Evolutionary conservation across 441 rosid species (phyloP).

Genomic region (Populus hybrid): DNA sequence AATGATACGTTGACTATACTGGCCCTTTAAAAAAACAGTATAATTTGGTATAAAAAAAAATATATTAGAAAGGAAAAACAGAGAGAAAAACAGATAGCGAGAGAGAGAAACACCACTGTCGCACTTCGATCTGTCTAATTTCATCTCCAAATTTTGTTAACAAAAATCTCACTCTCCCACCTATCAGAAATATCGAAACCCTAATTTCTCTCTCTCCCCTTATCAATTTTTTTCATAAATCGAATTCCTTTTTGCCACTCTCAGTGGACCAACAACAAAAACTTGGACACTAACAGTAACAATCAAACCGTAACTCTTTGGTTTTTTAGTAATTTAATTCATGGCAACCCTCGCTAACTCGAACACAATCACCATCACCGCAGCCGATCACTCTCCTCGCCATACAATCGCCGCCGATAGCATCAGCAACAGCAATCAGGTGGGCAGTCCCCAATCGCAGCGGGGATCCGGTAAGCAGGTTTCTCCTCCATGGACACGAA

Average conservation of each 20-base stretch:
- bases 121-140: too few species aligned
- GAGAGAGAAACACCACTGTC: too few species aligned
- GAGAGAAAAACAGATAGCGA: too few species aligned
- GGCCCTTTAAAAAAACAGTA: too few species aligned
- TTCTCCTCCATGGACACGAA: conserved; percentile 54
- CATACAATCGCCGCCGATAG: background rate
- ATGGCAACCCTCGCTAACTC: conserved; percentile 33
- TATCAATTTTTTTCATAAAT: too few species aligned
- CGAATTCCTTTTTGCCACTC: background rate
- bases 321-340: background rate
- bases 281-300: conserved; percentile 10
- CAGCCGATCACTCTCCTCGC: conserved; percentile 28
- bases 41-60: too few species aligned
- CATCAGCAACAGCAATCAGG: background rate
- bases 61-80: too few species aligned
- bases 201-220: too few species aligned
- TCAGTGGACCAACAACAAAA: background rate
- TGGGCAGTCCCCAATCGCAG: conserved; percentile 32
- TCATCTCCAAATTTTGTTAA: too few species aligned
- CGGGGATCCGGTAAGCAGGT: conserved; percentile 24
- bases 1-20: too few species aligned
- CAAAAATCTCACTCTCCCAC: too few species aligned
- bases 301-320: conserved; percentile 27
- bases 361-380: conserved; percentile 23
- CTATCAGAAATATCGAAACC: too few species aligned